phyloP scores from a whole-genome alignment of 768 basidiomycete genomes.

The Omphalotus guepiniiformis region DNA sequence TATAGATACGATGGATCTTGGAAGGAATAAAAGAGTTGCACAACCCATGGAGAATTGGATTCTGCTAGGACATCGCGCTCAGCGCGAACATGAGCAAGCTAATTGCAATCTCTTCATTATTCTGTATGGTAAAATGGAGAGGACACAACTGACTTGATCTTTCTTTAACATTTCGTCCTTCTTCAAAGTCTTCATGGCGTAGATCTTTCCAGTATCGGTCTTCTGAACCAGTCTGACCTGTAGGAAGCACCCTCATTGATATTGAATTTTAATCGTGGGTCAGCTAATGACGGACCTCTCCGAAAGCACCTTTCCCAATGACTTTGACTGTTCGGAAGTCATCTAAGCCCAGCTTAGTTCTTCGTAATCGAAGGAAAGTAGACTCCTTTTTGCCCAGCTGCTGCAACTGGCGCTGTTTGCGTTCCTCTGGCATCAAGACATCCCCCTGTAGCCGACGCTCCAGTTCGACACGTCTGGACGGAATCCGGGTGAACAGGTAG shows the following conservation, averaged over 20 bases:
- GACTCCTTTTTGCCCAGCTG: conserved; percentile 87
- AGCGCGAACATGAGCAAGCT: conserved; percentile 97
- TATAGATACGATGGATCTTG: conserved; percentile 91
- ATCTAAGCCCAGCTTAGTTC: conserved; percentile 86
- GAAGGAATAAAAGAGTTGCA: conserved; percentile 97
- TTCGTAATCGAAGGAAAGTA: conserved; percentile 73
- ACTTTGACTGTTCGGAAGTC: conserved; percentile 98
- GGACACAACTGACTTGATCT: conserved; percentile 68
- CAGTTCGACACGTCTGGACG: conserved; percentile 74
- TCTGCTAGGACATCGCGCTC: conserved; percentile 96
- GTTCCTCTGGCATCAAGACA: conserved; percentile 69
- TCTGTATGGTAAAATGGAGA: neutral
- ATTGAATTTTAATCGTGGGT: too few species aligned
- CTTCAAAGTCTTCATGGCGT: conserved; percentile 97
- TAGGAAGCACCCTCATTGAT: conserved; percentile 21
- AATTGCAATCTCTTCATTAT: neutral
- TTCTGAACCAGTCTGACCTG: conserved; percentile 94
- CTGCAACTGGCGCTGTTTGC: conserved; percentile 78
- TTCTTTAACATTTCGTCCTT: conserved; percentile 99
- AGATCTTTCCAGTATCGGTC: conserved; percentile 94
- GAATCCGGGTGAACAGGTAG: neutral
- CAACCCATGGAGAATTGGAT: conserved; percentile 94
- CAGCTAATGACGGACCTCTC: conserved; percentile 60
- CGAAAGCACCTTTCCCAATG: conserved; percentile 98
- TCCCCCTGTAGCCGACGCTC: conserved; percentile 77